Base-by-base conservation (phyloP, 441 rosid species). In the Populus hybrid region DNA sequence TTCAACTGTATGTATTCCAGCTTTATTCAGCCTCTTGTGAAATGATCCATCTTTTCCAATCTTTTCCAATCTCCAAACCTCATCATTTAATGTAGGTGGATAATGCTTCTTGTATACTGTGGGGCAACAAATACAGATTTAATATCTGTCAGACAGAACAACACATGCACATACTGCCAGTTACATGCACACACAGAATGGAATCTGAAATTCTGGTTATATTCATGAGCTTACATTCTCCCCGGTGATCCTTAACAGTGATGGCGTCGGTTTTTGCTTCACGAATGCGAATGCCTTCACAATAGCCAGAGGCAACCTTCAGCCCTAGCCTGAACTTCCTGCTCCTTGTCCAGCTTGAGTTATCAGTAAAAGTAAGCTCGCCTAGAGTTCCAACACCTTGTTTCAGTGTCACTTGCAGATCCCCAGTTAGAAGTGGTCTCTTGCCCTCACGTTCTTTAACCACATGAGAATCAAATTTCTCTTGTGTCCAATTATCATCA, bases 211-310 rank as follows among this genome's bases (percentile, higher is more conserved):
- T 64, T 75, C 35, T 38, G 61, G 69, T 71, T 14, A 31, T 23
- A 70, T 61, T 66, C 1, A 33, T 75, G 73, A 81, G 79, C 93
- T 80, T 77, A 94, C 98, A 85, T 85, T 94, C 98, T 83, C 98
- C 98, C 29, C 98, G 81, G 80, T 94, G 98, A 82, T 94, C 97
- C 82, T 91, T 94, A 45, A 94, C 98, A 29, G 93, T 91, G 81
- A 94, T 88, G 40, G 98, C 94, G 71, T 94, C 97, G 3, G 98
- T 91, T 86, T 91, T 94, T 71, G 94, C 98, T 83, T 94, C 98
- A 4, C 92, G 90, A 23, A 94, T 88, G 68, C 89, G 97, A 76
- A 89, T 78, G 29, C 87, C 88, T 80, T 88, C 97, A 78, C 89
- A 86, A 80, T 61, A 84, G 68, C 94, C 97, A 0, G 93, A 75